Conservation (phyloP, 306 rosid genomes). For the Acacia crassicarpa region DNA sequence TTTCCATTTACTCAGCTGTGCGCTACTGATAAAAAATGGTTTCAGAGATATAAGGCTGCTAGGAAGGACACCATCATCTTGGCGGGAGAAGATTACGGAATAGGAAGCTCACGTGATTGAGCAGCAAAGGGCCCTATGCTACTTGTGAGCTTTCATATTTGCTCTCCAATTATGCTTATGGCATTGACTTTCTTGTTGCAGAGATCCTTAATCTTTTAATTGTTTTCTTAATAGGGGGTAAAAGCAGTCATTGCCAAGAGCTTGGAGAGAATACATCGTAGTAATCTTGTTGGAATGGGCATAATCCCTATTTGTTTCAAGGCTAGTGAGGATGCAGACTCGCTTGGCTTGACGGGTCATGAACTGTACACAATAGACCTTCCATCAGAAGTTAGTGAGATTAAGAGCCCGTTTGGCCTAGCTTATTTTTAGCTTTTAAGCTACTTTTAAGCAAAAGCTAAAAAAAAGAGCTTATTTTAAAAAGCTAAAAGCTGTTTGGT, state of each 20-base stretch:
- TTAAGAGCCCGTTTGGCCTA: too few relatives aligned
- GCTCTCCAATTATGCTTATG: too few relatives aligned
- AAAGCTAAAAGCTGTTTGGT: too few relatives aligned
- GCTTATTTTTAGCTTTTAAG: too few relatives aligned
- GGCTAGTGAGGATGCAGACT: slow-evolving; percentile 82
- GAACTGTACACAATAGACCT: slow-evolving; percentile 83
- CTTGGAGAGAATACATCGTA: slow-evolving; percentile 92
- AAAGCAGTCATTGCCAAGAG: slow-evolving; percentile 93
- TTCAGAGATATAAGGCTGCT: slow-evolving; percentile 70
- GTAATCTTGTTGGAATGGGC: slow-evolving; percentile 97
- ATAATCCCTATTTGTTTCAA: slow-evolving; percentile 90
- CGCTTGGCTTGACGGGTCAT: slow-evolving; percentile 85
- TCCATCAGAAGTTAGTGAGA: slow-evolving; percentile 61
- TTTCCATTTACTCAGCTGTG: too few relatives aligned
- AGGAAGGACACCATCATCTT: slow-evolving; percentile 78
- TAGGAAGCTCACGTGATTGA: slow-evolving; percentile 95
- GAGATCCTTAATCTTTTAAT: too few relatives aligned
- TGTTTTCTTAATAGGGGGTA: slow-evolving; percentile 59
- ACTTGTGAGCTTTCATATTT: not conserved
- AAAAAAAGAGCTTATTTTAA: too few relatives aligned
- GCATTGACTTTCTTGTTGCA: too few relatives aligned
- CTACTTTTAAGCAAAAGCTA: too few relatives aligned
- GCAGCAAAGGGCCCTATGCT: slow-evolving; percentile 86
- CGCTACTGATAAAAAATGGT: not conserved
- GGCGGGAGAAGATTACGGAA: slow-evolving; percentile 96